Evolutionary conservation across 192 early-diverging fungal genomes (phyloP), one percentile per base, ranked within the genome.

Genomic region (Radiomyces spectabilis): DNA sequence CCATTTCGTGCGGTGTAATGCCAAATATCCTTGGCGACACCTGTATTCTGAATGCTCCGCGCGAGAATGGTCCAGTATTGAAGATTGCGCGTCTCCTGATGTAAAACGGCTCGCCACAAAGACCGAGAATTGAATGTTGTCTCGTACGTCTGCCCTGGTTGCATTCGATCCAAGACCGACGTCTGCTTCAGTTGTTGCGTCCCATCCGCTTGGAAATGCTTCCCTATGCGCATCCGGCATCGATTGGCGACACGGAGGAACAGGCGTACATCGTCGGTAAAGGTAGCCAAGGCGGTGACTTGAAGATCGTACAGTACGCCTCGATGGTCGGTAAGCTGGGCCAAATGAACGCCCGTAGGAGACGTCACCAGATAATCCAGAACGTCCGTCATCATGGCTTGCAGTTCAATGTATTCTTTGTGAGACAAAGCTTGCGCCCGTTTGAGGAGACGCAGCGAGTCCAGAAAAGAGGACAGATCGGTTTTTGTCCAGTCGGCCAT

Each of bases 221-320:
- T 78, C 18, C 78, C 78, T n/a, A 82, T 74, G 6, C 80, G 59
- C 80, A 82, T 82, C 8, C 80, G 70, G 39, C 68, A 74, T 47
- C 80, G 54, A 54, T 77, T 82, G 31, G 73, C 69, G 2, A 82
- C 70, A 24, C 80, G 56, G 13, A 80, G 41, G 45, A 72, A 80
- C 8, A 79, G 51, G 22, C 80, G 59, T 4, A 78, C 65, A 51
- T 82, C 80, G 29, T 80, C 69, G 16, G 73, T 73, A 41, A 82
- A 76, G 3, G 75, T 72, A 37, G 80, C 73, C 47, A 82, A 34
- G 7, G 80, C 45, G 2, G 66, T 61, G 15, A 80, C 74, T 55
- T 79, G 75, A 4, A 80, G 44, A 50, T 82, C 80, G 53, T 78
- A 77, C 26, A 79, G 68, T 7, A 75, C 74, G 2, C 73, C 73